Evolutionary conservation across 345 rosid genomes (phyloP), one percentile per base, ranked within the genome.

Genomic region (Triadica sebifera): DNA sequence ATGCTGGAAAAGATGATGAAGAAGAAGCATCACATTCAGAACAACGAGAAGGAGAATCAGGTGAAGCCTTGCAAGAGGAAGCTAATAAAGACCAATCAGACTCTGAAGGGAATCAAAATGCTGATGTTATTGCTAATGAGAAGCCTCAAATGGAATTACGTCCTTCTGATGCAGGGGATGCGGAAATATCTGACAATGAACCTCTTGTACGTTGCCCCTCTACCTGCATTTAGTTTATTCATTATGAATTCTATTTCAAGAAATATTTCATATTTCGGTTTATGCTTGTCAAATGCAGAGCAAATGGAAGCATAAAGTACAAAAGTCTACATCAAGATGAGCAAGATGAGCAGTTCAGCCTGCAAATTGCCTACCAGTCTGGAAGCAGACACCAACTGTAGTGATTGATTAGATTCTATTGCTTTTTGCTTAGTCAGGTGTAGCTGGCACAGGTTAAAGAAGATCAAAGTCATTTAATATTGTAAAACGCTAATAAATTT

Each of bases 151-250:
- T n/a, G n/a, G 70, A 71, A 69, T 79, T 85, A 41, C 39, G 53
- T 45, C 68, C 81, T 52, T 72, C 58, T 8, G 72, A 57, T 65
- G 84, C 55, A 13, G 87, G 70, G 64, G 87, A 80, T 77, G 78
- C 85, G 39, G 94, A 90, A 80, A 65, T 84, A 70, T 89, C 97
- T 3, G 99, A 95, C 52, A 89, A 91, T 74, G 99, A 93, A 86
- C 94, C 98, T 71, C 97, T 95, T 76, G 99, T 95, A 94, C 79
- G 8, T 15, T 76, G 53, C 75, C 61, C 70, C 69, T 46, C 39
- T 17, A 80, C 17, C 71, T 69, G 25, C 75, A 20, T 74, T 69
- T 74, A 51, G 49, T 58, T 70, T 47, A 20, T 65, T 24, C 34
- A 46, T 77, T 39, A 49, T 20, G 39, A 37, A 47, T 49, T 43